phyloP scores from a whole-genome alignment of 495 filamentous ascomycete genomes.

The Penicillium cataractarum region DNA sequence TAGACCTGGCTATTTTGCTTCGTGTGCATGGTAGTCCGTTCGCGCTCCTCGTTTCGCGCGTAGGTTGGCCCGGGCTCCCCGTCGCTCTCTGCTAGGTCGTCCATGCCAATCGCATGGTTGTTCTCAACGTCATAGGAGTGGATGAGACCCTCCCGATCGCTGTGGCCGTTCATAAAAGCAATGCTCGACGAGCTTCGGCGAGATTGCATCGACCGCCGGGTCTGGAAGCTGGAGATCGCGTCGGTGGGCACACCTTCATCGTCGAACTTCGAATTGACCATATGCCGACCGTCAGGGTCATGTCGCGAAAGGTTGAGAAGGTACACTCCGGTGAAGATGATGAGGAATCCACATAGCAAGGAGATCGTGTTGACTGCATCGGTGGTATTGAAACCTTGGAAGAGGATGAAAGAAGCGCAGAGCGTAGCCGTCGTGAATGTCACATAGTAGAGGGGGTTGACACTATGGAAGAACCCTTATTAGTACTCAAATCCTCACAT shows the following conservation, averaged over 20 bases:
- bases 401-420: conserved; percentile 95
- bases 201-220: conserved; percentile 89
- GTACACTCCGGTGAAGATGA: conserved; percentile 97
- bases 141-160: conserved; percentile 79
- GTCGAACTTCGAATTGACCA: conserved; percentile 63
- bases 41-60: conserved; percentile 31
- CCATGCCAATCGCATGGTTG: conserved; percentile 63
- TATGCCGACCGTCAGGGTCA: conserved; percentile 78
- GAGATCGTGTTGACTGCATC: conserved; percentile 93
- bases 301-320: conserved; percentile 90
- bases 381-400: conserved; percentile 95
- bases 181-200: conserved; percentile 71
- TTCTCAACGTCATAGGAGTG: conserved; percentile 78
- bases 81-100: conserved; percentile 71
- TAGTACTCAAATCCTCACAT: conserved; percentile 21
- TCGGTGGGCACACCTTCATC: conserved; percentile 87
- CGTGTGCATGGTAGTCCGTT: conserved; percentile 35
- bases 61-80: conserved; percentile 51
- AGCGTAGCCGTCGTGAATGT: conserved; percentile 98
- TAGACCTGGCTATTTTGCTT: conserved; percentile 47
- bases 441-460: conserved; percentile 98
- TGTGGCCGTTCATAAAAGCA: conserved; percentile 50
- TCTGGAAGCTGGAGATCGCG: conserved; percentile 83
- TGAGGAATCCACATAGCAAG: conserved; percentile 88
- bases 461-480: conserved; percentile 57